phyloP scores from a whole-genome alignment of 208 protist genomes.

The Acanthamoeba polyphaga region DNA sequence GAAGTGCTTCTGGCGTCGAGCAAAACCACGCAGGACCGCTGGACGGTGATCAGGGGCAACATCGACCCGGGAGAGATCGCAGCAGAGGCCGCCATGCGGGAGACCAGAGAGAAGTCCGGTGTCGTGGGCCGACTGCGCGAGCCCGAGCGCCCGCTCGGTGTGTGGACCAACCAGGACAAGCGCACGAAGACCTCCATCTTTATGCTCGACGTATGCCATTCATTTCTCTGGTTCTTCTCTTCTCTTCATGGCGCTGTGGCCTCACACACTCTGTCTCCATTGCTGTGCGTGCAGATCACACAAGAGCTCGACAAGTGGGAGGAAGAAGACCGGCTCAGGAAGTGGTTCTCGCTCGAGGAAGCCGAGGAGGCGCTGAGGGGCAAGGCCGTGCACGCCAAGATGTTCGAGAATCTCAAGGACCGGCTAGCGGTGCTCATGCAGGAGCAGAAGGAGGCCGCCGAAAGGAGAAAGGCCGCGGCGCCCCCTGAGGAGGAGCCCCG shows the following conservation, averaged over 20 bases:
- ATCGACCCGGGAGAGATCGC: conserved; percentile 66
- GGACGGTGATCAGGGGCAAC: conserved; percentile 40
- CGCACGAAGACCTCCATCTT: conserved; percentile 67
- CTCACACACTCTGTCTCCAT: background rate
- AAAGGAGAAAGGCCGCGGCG: conserved; percentile 32
- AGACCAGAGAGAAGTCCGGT: conserved; percentile 42
- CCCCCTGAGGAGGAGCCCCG: conserved; percentile 5
- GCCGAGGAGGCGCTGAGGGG: conserved; percentile 3
- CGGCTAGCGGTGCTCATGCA: conserved; percentile 49
- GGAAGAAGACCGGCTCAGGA: conserved; percentile 29
- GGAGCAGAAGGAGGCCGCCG: conserved; percentile 51
- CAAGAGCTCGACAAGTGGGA: conserved; percentile 59
- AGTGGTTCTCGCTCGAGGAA: conserved; percentile 65
- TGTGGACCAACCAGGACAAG: conserved; percentile 54
- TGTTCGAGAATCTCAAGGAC: conserved; percentile 57
- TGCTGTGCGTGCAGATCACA: background rate
- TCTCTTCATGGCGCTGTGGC: background rate
- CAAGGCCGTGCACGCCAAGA: conserved; percentile 33
- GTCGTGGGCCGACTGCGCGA: conserved; percentile 42
- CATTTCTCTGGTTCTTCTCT: too few species aligned
- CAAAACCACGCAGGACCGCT: conserved; percentile 31
- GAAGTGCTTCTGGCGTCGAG: conserved; percentile 54
- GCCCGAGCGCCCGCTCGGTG: conserved; percentile 62
- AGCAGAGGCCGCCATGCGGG: conserved; percentile 43
- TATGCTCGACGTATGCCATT: conserved; percentile 54